phyloP scores from a whole-genome alignment of 2,329 filamentous ascomycete genomes.

The Fusarium liriodendri region DNA sequence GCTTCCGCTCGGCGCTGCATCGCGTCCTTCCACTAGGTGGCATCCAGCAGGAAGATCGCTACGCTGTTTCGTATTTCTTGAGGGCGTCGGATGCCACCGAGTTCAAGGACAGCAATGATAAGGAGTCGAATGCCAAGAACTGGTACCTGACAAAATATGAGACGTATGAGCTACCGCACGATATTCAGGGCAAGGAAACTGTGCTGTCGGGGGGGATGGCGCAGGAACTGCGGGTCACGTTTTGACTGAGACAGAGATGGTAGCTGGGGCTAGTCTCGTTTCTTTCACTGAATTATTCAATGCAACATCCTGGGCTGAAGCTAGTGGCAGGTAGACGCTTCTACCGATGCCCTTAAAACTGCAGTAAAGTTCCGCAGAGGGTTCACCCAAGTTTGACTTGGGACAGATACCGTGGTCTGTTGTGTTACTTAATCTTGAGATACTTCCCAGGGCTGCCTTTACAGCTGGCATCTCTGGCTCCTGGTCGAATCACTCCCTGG shows the following conservation, averaged over 20 bases:
- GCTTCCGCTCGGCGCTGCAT: slow-evolving; percentile 7
- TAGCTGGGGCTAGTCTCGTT: background rate
- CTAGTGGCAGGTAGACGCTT: background rate
- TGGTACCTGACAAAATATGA: slow-evolving; percentile 19
- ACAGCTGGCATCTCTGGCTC: no score
- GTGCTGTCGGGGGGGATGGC: slow-evolving; percentile 13
- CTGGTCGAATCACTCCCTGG: no score
- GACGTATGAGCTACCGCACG: slow-evolving; percentile 7
- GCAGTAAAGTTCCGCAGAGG: background rate
- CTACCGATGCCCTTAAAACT: background rate
- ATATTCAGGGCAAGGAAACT: slow-evolving; percentile 5
- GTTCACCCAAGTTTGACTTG: no score
- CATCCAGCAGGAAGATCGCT: slow-evolving; percentile 9
- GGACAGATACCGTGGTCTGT: no score
- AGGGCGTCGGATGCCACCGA: slow-evolving; percentile 7
- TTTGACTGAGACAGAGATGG: background rate
- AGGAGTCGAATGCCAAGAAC: slow-evolving; percentile 11
- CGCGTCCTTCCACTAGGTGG: slow-evolving; percentile 10
- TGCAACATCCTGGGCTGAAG: background rate
- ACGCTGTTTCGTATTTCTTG: slow-evolving; percentile 20
- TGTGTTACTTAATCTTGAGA: no score
- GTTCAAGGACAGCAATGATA: slow-evolving; percentile 21
- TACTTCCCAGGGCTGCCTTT: no score
- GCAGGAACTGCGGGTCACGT: slow-evolving; percentile 1
- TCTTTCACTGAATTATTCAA: background rate